These are phyloP conservation scores for Blastocladiella britannica DNA, from an alignment of 192 early-diverging fungal species.

Conservation along the genomic window DNA sequence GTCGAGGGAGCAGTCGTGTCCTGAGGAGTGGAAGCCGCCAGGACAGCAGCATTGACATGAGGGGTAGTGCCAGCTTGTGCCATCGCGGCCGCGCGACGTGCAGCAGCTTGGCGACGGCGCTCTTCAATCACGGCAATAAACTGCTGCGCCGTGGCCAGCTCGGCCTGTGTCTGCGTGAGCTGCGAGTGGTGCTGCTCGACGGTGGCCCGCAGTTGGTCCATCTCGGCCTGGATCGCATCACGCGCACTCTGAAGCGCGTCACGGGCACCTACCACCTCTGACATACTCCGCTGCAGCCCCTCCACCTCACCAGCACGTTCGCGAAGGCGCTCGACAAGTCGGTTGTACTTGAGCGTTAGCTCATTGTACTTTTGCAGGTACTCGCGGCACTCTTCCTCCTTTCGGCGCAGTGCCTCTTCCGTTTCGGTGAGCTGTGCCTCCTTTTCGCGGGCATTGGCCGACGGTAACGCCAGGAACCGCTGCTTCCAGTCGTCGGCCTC, in stretches of 20 bases:
- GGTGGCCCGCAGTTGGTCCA: background rate
- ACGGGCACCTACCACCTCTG: too few species aligned
- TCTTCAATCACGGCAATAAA: background rate
- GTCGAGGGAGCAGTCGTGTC: background rate
- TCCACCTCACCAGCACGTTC: background rate
- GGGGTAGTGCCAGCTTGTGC: background rate
- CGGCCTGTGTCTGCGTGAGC: background rate
- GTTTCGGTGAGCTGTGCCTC: too few species aligned
- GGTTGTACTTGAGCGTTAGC: background rate
- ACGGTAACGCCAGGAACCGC: too few species aligned
- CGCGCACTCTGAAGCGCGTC: too few species aligned
- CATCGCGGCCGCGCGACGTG: background rate
- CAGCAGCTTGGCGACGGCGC: background rate
- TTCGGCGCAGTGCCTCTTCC: background rate
- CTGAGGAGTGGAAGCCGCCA: background rate
- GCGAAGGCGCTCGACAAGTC: background rate
- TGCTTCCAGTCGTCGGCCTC: too few species aligned
- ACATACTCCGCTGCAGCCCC: too few species aligned
- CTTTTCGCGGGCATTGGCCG: too few species aligned
- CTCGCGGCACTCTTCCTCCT: background rate
- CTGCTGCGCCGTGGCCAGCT: background rate
- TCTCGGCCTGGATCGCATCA: background rate
- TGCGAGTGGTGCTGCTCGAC: background rate
- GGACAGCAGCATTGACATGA: background rate
- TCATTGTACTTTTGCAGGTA: background rate